These are phyloP conservation scores for Cyclaneusma minus DNA, from an alignment of 2,329 filamentous ascomycete species.

Conservation along the genomic window DNA sequence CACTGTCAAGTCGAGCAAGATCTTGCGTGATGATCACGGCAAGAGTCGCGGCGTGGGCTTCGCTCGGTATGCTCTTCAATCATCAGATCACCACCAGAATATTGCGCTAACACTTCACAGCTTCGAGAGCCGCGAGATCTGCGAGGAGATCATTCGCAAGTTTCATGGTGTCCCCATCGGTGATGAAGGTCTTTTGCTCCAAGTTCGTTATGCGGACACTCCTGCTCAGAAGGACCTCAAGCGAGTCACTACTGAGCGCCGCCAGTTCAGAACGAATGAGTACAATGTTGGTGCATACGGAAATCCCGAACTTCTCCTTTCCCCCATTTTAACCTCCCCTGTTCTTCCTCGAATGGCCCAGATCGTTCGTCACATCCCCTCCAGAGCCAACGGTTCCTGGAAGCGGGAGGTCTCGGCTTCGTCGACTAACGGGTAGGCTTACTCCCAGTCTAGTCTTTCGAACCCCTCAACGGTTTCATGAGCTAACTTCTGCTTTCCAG, in stretches of 20 bases:
- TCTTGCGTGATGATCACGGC: conserved; percentile 79
- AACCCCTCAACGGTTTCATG: too few relatives aligned
- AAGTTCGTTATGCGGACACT: conserved; percentile 94
- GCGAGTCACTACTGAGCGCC: conserved; percentile 85
- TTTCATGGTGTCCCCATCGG: conserved; percentile 71
- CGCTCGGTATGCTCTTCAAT: conserved; percentile 51
- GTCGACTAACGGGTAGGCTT: conserved; percentile 9
- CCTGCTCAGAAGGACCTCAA: conserved; percentile 94
- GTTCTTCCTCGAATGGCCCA: conserved; percentile 16
- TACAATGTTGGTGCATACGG: conserved; percentile 67
- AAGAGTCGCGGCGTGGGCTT: conserved; percentile 96
- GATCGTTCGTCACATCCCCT: conserved; percentile 16
- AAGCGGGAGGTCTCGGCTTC: conserved; percentile 14
- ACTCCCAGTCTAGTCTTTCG: too few relatives aligned
- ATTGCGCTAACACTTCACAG: conserved; percentile 33
- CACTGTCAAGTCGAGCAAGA: conserved; percentile 83
- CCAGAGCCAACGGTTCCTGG: conserved; percentile 16
- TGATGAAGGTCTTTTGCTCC: conserved; percentile 67
- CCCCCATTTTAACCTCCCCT: conserved; percentile 24
- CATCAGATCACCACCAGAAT: conserved; percentile 2
- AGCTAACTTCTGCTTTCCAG: too few relatives aligned
- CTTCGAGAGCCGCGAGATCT: conserved; percentile 78
- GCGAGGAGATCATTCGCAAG: conserved; percentile 73
- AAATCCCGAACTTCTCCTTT: conserved; percentile 40
- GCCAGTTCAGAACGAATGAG: conserved; percentile 90